Evolutionary conservation across 805 yeast genomes (phyloP).

Genomic region (Metschnikowia orientalis): DNA sequence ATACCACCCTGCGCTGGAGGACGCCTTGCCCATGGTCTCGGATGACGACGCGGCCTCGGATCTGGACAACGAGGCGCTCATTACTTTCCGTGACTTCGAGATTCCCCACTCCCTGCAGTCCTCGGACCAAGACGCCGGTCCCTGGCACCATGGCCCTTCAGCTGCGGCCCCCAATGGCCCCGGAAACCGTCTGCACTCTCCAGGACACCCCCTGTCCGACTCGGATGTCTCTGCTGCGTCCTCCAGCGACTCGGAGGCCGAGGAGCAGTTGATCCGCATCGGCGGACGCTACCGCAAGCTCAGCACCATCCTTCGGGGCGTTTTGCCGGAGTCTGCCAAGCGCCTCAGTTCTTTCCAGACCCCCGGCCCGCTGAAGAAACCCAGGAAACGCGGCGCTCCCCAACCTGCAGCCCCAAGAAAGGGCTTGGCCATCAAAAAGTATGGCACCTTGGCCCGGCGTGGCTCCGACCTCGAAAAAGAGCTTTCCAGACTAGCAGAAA

Average conservation of each 20-base stretch:
- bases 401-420: slow-evolving; percentile 23
- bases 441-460: slow-evolving; percentile 3
- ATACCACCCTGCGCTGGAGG: slow-evolving; percentile 5
- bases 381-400: neutral
- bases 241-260: slow-evolving; percentile 6
- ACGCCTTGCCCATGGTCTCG: slow-evolving; percentile 4
- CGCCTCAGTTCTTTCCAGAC: slow-evolving; percentile 22
- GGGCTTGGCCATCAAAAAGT: slow-evolving; percentile 36
- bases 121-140: neutral
- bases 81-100: slow-evolving; percentile 13
- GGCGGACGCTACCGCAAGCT: slow-evolving; percentile 24
- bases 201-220: neutral
- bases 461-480: slow-evolving; percentile 11
- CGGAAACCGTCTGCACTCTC: neutral
- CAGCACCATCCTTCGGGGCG: slow-evolving; percentile 31
- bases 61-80: slow-evolving; percentile 5
- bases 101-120: slow-evolving; percentile 6
- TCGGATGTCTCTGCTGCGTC: neutral
- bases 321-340: slow-evolving; percentile 39
- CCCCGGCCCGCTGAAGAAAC: slow-evolving; percentile 8
- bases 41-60: slow-evolving; percentile 3
- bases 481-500: slow-evolving; percentile 3
- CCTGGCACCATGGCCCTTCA: too few species aligned
- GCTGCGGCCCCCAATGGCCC: too few species aligned
- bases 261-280: slow-evolving; percentile 15